Evolutionary conservation across 1,284 basidiomycete genomes (phyloP), one percentile per base, ranked within the genome.

Genomic region (Athelia sp.): DNA sequence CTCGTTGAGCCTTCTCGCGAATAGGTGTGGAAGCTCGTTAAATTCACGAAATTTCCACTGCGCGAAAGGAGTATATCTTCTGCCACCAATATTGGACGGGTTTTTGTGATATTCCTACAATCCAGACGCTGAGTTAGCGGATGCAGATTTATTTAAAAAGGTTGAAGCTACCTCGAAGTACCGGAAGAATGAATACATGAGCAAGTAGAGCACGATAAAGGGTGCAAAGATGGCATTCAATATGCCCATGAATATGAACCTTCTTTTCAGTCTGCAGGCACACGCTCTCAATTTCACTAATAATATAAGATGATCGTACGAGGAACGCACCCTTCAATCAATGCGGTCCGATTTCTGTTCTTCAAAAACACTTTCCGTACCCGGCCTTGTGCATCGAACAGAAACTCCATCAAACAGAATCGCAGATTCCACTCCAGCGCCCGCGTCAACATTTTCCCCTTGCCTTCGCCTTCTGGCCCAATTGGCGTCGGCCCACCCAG

Each of bases 31-130:
- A 3, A 99, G 75, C 64, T 99, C 96, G 65, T 99, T 99, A 75
- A 98, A 99, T 66, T 99, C 97, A 53, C 97, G 81, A 62, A 99
- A 99, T 64, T 98, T 98, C 97, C 97, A 99, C 56, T 91, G 86
- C 0, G 95, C 96, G 56, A 91, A 94, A 1, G 87, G 88, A 0
- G 96, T 99, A 62, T 98, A 99, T 55, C 90, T 83, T 34, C 97
- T 82, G 3, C 89, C 86, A 21, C 94, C 90, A 45, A 98, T 91
- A 0, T 90, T 88, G 0, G 95, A 96, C 1, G 96, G 96, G 62
- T 99, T 93, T 70, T 98, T 95, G 78, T 95, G 96, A 63, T 98
- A 98, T 75, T 99, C 94, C 93, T 97, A 49, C 24, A 46, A 32
- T 40, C 14, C 19, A 46, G 18, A 21, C 51, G 29, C 15, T n/a